Base-by-base conservation (phyloP, 2,329 filamentous ascomycete genomes). In the Penicillium brevicompactum region DNA sequence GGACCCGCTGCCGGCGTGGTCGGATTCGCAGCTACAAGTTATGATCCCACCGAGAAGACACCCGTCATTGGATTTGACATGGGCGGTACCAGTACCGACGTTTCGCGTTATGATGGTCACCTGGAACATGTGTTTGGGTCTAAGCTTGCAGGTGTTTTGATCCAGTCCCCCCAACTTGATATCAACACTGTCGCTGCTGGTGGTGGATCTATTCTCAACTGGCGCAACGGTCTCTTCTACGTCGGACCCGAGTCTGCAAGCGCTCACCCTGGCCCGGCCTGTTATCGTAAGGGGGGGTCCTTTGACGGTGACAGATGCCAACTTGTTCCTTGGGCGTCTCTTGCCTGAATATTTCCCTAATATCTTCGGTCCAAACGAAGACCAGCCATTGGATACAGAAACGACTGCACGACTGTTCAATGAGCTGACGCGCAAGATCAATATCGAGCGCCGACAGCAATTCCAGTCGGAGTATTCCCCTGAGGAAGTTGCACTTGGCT, bases 81-180 rank as follows among this genome's bases (percentile, higher is more conserved):
- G 92, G 91, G 91, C 37, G 92, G 92, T 10, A 97, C 92, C 0
- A 92, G 88, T 54, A 97, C 92, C 1, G 92, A 97, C 71, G 72
- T 96, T 9, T 95, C 90, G 32, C 82, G 92, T 46, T 97, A 93
- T 65, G 90, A 89, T 56, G 92, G 92, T 14, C 82, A 90, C 51
- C 93, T 96, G 66, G 92, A 96, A 66, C 92, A 97, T 67, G 91
- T 96, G 0, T 96, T 96, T 63, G 92, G 96, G 74, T 96, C 92
- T 0, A 96, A 91, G 0, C 96, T 91, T 1, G 92, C 92, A 0
- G 92, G 92, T n/a, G 90, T 96, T 1, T 93, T 92, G 0, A 94
- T 96, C 27, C 92, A 96, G 67, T 92, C 90, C 1, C 92, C 92
- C 0, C 92, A 96, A 67, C 82, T 96, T 0, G 92, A 96, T 68